A percentile compares a stretch with the other conserved stretches of the same genome.
These are phyloP conservation scores for Aspergillus pseudoterreus DNA, from an alignment of 2,329 filamentous ascomycete genomes.

Conservation along the genomic window DNA sequence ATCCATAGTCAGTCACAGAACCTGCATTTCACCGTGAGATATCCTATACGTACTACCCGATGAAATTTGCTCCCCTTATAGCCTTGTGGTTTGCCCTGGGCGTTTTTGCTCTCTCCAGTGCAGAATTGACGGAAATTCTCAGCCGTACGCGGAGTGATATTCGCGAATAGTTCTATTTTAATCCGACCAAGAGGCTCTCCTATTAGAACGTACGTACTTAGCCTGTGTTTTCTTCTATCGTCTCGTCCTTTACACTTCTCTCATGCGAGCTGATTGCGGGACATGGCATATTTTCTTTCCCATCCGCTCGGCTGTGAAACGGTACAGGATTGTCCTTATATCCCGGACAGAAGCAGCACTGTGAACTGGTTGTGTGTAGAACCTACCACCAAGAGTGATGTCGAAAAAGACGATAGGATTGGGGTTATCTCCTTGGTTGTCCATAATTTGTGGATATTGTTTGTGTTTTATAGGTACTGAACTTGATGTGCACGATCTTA, in stretches of 20 bases:
- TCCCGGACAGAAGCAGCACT: no score
- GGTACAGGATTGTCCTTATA: no score
- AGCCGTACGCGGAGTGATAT: conserved; percentile 79
- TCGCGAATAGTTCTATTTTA: conserved; percentile 84
- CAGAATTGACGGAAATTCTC: conserved; percentile 98
- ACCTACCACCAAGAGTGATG: conserved; percentile 45
- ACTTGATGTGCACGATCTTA: no score
- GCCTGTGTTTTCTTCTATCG: not conserved
- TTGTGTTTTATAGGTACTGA: no score
- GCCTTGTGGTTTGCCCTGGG: conserved; percentile 73
- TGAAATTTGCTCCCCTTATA: conserved; percentile 97
- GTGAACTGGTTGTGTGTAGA: not conserved
- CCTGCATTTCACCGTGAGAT: not conserved
- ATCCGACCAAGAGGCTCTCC: conserved; percentile 83
- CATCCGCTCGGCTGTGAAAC: not conserved
- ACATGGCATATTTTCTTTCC: not conserved
- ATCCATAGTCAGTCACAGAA: not conserved
- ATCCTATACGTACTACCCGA: conserved; percentile 65
- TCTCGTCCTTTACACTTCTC: no score
- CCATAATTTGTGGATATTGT: not conserved
- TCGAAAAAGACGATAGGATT: conserved; percentile 51
- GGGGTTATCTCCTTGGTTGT: not conserved
- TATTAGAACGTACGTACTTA: conserved; percentile 35
- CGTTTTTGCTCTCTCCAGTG: conserved; percentile 84
- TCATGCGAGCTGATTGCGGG: not conserved